Evolutionary conservation across 179 eudicot species (phyloP).

Genomic region (Beta lomatogona): DNA sequence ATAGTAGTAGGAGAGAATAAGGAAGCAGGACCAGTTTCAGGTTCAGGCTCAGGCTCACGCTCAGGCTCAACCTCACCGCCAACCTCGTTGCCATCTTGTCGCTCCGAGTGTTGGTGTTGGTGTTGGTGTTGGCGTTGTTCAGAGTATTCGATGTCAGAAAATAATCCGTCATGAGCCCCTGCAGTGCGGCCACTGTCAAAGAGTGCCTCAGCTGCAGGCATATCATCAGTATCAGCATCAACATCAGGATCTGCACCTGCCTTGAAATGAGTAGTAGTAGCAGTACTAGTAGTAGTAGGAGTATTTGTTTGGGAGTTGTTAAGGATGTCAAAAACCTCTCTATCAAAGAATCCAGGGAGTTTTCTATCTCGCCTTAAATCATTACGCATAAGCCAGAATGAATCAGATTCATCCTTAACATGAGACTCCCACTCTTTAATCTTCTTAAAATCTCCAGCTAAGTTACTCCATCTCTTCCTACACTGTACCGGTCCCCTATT

Average conservation of each 20-base stretch:
- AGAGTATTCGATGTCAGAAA: constrained; percentile 54
- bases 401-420: constrained; percentile 48
- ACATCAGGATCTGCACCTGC: no score
- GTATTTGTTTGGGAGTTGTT: constrained; percentile 19
- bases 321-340: constrained; percentile 73
- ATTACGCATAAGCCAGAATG: constrained; percentile 88
- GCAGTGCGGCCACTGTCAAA: constrained; percentile 72
- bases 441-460: constrained; percentile 87
- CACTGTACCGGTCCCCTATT: constrained; percentile 92
- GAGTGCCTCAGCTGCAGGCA: constrained; percentile 33
- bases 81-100: not conserved
- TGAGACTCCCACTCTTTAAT: constrained; percentile 79
- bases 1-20: not conserved
- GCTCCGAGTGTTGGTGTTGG: not conserved
- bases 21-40: not conserved
- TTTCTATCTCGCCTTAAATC: constrained; percentile 76
- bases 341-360: constrained; percentile 84
- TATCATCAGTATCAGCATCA: no score
- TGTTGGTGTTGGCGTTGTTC: not conserved
- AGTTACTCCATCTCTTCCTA: constrained; percentile 89
- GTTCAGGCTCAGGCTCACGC: not conserved
- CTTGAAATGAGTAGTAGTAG: no score
- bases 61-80: not conserved
- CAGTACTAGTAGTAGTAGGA: not conserved
- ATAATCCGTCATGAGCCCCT: constrained; percentile 58